Evolutionary conservation across 352 stramenopile genomes (phyloP), one percentile per base, ranked within the genome.

Genomic region (Phytophthora litchii): DNA sequence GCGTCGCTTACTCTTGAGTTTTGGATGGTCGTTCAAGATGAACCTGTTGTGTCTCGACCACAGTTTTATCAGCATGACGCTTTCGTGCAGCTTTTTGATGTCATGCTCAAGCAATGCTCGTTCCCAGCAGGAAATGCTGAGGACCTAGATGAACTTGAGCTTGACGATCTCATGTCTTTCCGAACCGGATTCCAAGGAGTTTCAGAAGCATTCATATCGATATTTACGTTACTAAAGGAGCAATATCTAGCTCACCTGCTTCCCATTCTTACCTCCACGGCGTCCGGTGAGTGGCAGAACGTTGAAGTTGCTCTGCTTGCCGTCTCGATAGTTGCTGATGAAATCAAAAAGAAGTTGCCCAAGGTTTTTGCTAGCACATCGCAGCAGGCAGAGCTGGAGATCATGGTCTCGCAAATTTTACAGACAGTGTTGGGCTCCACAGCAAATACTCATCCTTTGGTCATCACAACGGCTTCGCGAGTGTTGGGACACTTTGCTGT

Each of bases 1-100:
- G 79, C 82, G 20, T 88, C 78, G 11, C 66, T 91, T 25, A 88
- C 82, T 17, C 67, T 91, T 1, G 82, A 91, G 51, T 91, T 91
- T 50, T 91, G 82, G 82, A 50, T 88, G 4, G 47, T 89, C 1
- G 74, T 88, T 35, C 77, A 88, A 37, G 82, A 89, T n/a, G 76
- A 85, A 34, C 76, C 79, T n/a, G 79, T 91, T 4, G 67, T 64
- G 10, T 75, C 76, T 29, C 79, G 82, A 8, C 54, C 74, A 38
- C 38, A 54, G 0, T 91, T 82, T 62, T 89, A 78, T 60, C 73
- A 83, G 57, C 67, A 67, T 14, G 73, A 87, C 27, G 78, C 77
- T 1, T 91, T 85, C 41, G 37, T 74, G 19, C 73, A 67, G 14
- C 69, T 91, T 25, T 74, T 88, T 52, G 66, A 85, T 19, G 74